These are phyloP conservation scores for Elaphomyces granulatus DNA, from an alignment of 495 filamentous ascomycete genomes.

Conservation along the genomic window DNA sequence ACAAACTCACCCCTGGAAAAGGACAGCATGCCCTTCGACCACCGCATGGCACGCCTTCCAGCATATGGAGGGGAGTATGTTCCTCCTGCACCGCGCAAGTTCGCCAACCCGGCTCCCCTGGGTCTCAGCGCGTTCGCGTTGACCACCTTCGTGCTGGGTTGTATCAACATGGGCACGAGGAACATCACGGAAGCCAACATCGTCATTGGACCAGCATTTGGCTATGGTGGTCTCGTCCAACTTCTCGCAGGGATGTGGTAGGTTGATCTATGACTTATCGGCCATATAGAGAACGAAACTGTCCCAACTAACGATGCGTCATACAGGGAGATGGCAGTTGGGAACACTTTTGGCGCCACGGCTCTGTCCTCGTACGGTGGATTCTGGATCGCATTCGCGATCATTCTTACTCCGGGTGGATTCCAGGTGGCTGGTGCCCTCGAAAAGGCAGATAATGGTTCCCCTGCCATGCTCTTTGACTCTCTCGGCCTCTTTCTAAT, in stretches of 20 bases:
- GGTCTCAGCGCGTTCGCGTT: conserved; percentile 83
- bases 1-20: too few relatives aligned
- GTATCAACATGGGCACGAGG: conserved; percentile 63
- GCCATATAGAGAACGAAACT: too few relatives aligned
- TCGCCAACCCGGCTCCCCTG: conserved; percentile 78
- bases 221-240: conserved; percentile 83
- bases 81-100: conserved; percentile 59
- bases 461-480: conserved; percentile 35
- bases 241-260: conserved; percentile 96
- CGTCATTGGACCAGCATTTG: conserved; percentile 55
- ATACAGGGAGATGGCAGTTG: conserved; percentile 89
- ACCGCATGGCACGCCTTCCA: too few relatives aligned
- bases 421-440: conserved; percentile 39
- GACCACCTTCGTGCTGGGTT: conserved; percentile 85
- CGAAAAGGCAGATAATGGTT: conserved; percentile 3
- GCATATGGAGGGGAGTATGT: conserved; percentile 91
- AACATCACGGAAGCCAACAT: conserved; percentile 48
- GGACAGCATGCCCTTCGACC: too few relatives aligned
- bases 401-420: conserved; percentile 72
- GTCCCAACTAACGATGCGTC: too few relatives aligned
- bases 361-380: conserved; percentile 93
- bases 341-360: conserved; percentile 96
- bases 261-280: too few relatives aligned
- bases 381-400: conserved; percentile 89
- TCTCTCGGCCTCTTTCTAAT: conserved; percentile 78